Conservation (phyloP, 148 eudicot species). For the Arctostaphylos glauca region DNA sequence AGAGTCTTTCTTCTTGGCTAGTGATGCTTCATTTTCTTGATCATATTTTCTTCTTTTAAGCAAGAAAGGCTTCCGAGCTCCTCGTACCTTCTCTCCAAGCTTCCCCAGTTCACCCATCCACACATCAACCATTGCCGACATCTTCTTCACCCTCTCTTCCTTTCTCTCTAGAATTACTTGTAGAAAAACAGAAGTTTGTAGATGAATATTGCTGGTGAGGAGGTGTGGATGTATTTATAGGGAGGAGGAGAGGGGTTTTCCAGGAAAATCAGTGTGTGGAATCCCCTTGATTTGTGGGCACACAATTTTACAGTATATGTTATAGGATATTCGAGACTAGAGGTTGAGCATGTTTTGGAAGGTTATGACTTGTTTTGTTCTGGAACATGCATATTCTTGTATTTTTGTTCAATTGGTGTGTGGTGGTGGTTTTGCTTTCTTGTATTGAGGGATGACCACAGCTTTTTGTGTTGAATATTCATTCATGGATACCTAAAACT, state of each 20-base stretch:
- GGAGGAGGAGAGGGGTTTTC: neutral
- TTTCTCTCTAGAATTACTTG: neutral
- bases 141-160: neutral
- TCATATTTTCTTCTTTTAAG: slow-evolving; percentile 19
- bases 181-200: neutral
- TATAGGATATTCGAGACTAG: neutral
- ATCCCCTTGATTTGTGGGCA: slow-evolving; percentile 12
- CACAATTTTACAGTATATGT: slow-evolving; percentile 7
- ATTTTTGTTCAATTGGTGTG: neutral
- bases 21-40: slow-evolving; percentile 4
- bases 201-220: neutral
- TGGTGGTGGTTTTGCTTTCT: neutral
- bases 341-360: neutral
- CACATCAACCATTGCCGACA: slow-evolving; percentile 35
- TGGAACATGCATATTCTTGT: neutral
- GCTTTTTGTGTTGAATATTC: slow-evolving; percentile 5
- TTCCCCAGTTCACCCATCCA: slow-evolving; percentile 45
- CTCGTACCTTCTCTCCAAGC: slow-evolving; percentile 32
- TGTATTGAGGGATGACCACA: neutral
- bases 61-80: slow-evolving; percentile 26
- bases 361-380: neutral
- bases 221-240: neutral
- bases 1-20: neutral
- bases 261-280: neutral
- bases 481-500: no score